Base-by-base conservation (phyloP, 2,329 filamentous ascomycete species). In the Cladobotryum mycophilum region DNA sequence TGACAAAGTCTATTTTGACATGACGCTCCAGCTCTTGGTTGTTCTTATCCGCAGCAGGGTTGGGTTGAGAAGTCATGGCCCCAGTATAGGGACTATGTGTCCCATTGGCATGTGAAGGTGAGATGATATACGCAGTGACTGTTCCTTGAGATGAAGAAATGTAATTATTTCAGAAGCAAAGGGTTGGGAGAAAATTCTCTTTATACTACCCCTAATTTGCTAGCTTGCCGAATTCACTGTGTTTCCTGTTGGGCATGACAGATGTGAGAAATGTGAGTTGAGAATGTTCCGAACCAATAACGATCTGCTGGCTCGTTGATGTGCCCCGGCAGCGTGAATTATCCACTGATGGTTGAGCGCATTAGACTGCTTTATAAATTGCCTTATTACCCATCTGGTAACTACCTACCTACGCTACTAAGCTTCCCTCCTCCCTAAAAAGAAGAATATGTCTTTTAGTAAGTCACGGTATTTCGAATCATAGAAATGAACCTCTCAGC, bases 1-100 rank as follows among this genome's bases (percentile, higher is more conserved):
- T 86, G 53, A 84, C 81, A 66, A 88, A 86, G 56, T 87, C 83
- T 47, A 85, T 75, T 15, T 25, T 45, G 13, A 41, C 38, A 38
- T 47, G 40, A 15, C 43, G 49, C 37, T 45, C 37, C 15, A 12
- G 20, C 41, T 52, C 36, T 14, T 52, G 41, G 17, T 41, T 43
- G 17, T 20, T 41, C 46, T 48, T 42, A 7, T 41, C 3, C 34
- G 46, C 15, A 20, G 38, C 50, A 30, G 35, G 20, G 25, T 48
- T 42, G 20, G 30, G 36, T 34, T 33, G 46, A 42, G 42, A 49
- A 37, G 40, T 38, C 51, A 52, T 52, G 41, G 41, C 36, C 36
- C 25, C 17, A 20, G 38, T 41, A 20, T 20, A 17, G 17, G 13
- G 38, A 41, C 38, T 17, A n/a, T 30, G 2, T 11, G 25, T 30